Evolutionary conservation across 1,139 yeast species (phyloP), one percentile per base, ranked within the genome.

Genomic region (Zygosaccharomyces sapae): DNA sequence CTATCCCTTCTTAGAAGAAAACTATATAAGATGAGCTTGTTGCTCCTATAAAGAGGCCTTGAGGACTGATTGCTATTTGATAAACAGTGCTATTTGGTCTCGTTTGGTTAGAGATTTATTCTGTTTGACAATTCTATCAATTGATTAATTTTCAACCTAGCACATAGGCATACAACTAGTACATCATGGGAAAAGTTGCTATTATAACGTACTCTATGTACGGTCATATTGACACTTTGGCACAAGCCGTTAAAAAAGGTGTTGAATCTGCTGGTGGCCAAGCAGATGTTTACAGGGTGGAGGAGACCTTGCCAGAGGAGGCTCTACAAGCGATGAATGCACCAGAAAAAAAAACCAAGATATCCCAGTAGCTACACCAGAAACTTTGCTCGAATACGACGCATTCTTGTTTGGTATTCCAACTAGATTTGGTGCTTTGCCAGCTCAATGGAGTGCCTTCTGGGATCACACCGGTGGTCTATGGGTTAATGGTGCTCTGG

Each of bases 391-490:
- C 13, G 65, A 70, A 47, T 79, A 78, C 66, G 85, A 81, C 58
- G 83, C 81, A 25, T 78, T 77, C 68, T 56, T 81, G 52, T 77
- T 81, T 51, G 86, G 86, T 57, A 67, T 80, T 47, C 86, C 86
- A 52, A 80, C 86, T 48, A 73, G 86, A 59, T 81, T 63, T 61
- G 86, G 86, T 58, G 74, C 72, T 62, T 70, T 74, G 63, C 84
- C 86, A 37, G 79, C 80, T 41, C 86, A 81, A 68, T 77, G 79
- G 76, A 76, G 77, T 60, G 66, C 80, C 3, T 80, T 79, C 70
- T 77, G 81, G 81, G 85, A 79, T 59, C 64, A 73, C 47, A 78
- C 84, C 45, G 80, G 82, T 54, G 76, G 76, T 20, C 70, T 79
- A 52, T 81, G 86, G 86, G 81, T 79, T 39, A 43, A 58, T 27